Conservation (phyloP, 306 rosid genomes). For the Medicago ruthenica region DNA sequence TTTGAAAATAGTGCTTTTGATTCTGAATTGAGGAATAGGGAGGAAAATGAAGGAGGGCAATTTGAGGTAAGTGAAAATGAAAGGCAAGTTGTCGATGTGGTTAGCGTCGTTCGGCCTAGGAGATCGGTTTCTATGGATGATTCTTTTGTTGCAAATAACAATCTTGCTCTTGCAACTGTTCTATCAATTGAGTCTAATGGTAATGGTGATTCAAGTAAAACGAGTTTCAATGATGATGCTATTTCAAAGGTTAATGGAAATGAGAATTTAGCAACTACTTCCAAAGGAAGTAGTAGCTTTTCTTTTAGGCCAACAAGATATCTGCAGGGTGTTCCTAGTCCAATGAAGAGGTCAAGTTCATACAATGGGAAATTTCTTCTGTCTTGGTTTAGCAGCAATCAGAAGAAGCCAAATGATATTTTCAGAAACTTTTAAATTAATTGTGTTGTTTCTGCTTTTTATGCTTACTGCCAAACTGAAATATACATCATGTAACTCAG, state of each 20-base stretch:
- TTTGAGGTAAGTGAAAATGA: background rate
- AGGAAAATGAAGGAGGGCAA: conserved; percentile 14
- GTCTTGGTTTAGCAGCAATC: conserved; percentile 45
- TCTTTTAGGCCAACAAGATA: conserved; percentile 55
- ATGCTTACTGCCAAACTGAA: conserved; percentile 6
- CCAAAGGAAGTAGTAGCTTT: conserved; percentile 52
- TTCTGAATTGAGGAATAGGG: conserved; percentile 45
- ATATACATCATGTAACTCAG: conserved; percentile 33
- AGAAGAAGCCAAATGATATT: conserved; percentile 52
- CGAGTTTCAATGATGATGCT: background rate
- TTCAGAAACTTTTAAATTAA: conserved; percentile 53
- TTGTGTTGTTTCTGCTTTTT: background rate
- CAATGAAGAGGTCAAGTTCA: conserved; percentile 77
- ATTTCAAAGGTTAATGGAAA: conserved; percentile 42
- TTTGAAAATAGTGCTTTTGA: conserved; percentile 41
- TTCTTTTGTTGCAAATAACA: conserved; percentile 52
- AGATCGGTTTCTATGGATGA: conserved; percentile 79
- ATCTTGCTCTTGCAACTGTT: conserved; percentile 36
- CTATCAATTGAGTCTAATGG: conserved; percentile 32
- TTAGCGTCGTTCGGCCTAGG: conserved; percentile 25
- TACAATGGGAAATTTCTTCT: conserved; percentile 56
- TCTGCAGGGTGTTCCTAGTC: conserved; percentile 45
- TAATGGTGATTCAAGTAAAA: conserved; percentile 37
- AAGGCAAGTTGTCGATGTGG: conserved; percentile 25
- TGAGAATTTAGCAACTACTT: conserved; percentile 39